Evolutionary conservation across 257 asterid genomes (phyloP), one percentile per base, ranked within the genome.

Genomic region (Misopates orontium): DNA sequence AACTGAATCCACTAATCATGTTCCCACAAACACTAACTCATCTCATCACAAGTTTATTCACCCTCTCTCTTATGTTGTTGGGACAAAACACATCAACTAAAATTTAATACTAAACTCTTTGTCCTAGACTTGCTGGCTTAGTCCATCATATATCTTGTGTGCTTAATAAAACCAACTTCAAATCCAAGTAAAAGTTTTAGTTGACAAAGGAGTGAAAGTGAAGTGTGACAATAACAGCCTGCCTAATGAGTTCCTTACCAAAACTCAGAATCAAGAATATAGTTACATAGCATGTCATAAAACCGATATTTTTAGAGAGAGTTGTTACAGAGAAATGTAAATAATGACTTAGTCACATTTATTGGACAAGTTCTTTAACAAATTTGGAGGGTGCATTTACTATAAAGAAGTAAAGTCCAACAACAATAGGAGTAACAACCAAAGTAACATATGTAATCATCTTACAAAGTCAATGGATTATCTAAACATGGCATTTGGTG

Each of bases 11-110:
- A 66, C 9, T 62, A 15, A 23, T 60, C 48, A 58, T 56, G 67
- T 49, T 66, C 53, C 55, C 59, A 62, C 61, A 68, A 36, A 32
- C 72, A 4, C 54, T 32, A 56, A 24, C 22, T 64, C 56, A 56
- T 54, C 78, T 53, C 23, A 48, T 14, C 17, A 39, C 9, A 66
- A 61, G 56, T 47, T 65, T 31, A 28, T 25, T 44, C 53, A 22
- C 10, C 55, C 32, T 61, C 12, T 44, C 25, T 56, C 25, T 28
- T 50, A 22, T 21, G 65, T 32, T 36, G 8, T 81, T 77, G 83
- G 78, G 80, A 80, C 83, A 70, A 59, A 28, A 17, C 48, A 40
- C 63, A 36, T 31, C n/a, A 53, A 75, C 78, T 68, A 70, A 54
- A 62, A 42, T 50, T 54, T 36, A 61, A 32, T 63, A 24, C 31